phyloP scores from a whole-genome alignment of 208 protist genomes.

The Leishmania tarentolae region DNA sequence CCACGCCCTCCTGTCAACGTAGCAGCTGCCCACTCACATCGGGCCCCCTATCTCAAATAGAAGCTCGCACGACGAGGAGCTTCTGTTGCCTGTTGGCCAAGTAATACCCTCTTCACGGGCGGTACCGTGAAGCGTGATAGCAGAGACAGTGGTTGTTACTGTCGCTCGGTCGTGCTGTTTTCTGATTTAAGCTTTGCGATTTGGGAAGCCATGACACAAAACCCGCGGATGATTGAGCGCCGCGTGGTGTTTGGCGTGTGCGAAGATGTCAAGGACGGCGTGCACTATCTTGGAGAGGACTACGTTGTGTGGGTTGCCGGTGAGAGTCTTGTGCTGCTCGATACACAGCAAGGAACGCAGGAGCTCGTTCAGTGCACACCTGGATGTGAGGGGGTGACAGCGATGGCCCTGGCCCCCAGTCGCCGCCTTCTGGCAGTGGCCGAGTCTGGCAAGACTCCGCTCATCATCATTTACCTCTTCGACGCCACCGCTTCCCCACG shows the following conservation, averaged over 20 bases:
- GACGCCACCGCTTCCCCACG: conserved; percentile 82
- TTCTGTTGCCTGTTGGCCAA: background rate
- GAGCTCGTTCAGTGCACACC: conserved; percentile 90
- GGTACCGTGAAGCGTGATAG: background rate
- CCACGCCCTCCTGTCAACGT: background rate
- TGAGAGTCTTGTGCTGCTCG: conserved; percentile 91
- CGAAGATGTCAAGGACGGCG: conserved; percentile 91
- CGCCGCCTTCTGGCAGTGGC: conserved; percentile 94
- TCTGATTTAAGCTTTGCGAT: background rate
- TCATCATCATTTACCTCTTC: conserved; percentile 92
- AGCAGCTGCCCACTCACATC: background rate
- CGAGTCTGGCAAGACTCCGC: conserved; percentile 83
- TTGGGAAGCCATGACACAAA: conserved; percentile 38
- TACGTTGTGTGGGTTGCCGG: conserved; percentile 93
- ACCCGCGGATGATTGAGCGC: conserved; percentile 81
- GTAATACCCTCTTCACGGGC: background rate
- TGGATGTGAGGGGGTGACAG: conserved; percentile 87
- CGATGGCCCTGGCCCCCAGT: conserved; percentile 89
- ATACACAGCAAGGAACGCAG: conserved; percentile 91
- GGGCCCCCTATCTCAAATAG: background rate
- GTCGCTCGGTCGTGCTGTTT: background rate
- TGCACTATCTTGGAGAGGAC: conserved; percentile 94
- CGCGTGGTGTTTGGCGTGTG: conserved; percentile 94
- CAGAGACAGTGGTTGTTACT: background rate
- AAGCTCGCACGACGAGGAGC: background rate